Percentiles rank a stretch among this genome's conserved stretches.
Conservation (phyloP, 352 stramenopile species). For the Phytophthora fragariae region DNA sequence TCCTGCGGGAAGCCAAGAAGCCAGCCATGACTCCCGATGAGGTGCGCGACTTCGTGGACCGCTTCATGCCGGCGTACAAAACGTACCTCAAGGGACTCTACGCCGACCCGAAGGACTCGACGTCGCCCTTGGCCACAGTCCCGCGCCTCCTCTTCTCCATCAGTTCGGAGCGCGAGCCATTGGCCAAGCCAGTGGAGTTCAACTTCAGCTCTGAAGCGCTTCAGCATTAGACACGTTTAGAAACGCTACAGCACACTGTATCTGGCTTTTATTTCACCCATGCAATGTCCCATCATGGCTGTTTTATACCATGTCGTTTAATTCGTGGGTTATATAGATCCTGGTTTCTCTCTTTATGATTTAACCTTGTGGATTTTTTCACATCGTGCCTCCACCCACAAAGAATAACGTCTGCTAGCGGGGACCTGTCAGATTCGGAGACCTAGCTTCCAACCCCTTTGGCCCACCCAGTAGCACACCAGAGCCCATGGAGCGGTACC, state of each 20-base stretch:
- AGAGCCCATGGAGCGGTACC: conserved; percentile 90
- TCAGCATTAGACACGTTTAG: conserved; percentile 26
- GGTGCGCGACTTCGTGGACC: conserved; percentile 88
- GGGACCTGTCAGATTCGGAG: conserved; percentile 22
- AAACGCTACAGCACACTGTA: not conserved
- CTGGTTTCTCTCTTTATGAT: not conserved
- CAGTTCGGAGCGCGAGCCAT: conserved; percentile 47
- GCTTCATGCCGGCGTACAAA: conserved; percentile 88
- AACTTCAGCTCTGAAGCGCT: conserved; percentile 58
- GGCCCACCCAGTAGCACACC: conserved; percentile 9
- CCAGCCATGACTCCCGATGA: conserved; percentile 67
- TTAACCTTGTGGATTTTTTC: not conserved
- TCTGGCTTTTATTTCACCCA: conserved; percentile 6
- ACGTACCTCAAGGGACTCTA: conserved; percentile 76
- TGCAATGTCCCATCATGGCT: not conserved
- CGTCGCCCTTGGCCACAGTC: conserved; percentile 34
- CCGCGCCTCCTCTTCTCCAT: conserved; percentile 76
- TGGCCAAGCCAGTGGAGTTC: conserved; percentile 47
- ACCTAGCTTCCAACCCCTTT: conserved; percentile 14
- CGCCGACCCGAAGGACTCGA: conserved; percentile 35
- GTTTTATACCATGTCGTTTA: not conserved
- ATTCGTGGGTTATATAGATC: not conserved
- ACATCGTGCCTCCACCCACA: conserved; percentile 6
- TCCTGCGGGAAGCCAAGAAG: conserved; percentile 67
- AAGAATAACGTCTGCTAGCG: conserved; percentile 19